Base-by-base conservation (phyloP, 129 eudicot species). In the Flaveria trinervia region DNA sequence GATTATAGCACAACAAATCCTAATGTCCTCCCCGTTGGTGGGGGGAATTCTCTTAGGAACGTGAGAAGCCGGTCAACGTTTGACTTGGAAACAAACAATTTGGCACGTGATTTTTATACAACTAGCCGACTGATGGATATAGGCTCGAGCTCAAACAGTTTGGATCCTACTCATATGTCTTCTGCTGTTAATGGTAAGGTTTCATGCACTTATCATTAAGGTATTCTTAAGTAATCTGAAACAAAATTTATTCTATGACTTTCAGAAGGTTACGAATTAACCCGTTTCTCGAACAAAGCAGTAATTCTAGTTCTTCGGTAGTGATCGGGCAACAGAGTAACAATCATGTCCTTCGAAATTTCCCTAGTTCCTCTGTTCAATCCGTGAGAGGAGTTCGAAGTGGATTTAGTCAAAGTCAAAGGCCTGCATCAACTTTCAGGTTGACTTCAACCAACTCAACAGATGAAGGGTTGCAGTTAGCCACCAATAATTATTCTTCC, bases 1-100 rank as follows among this genome's bases (percentile, higher is more conserved):
- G 93, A 88, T 41, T 72, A 73, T 26, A 56, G 65, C 74, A 41
- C 71, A 18, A 28, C 64, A 20, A 68, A 57, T 59, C 81, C 86
- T n/a, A 84, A 84, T 67, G 76, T 83, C 60, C 84, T 85, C 43
- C 59, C 86, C 28, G 69, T 88, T 57, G 89, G 88, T 11, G 83
- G 84, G 17, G 96, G 86, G 55, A 76, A 77, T 68, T 70, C 92
- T 78, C 56, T 44, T 33, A 82, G 93, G 67, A 90, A 90, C 76
- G 93, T 90, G 72, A 83, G 93, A 81, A 88, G 91, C 71, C 85
- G 93, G 78, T 71, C 82, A 46, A 54, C 80, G 22, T 52, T 84
- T 77, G 96, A 88, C 70, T 54, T 84, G 84, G 93, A 90, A 79
- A 36, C 82, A n/a, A 78, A 67, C 71, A 84, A 80, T 84, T 74